Evolutionary conservation across 169 alveolate species (phyloP).

Genomic region (Cryptosporidium sp.): DNA sequence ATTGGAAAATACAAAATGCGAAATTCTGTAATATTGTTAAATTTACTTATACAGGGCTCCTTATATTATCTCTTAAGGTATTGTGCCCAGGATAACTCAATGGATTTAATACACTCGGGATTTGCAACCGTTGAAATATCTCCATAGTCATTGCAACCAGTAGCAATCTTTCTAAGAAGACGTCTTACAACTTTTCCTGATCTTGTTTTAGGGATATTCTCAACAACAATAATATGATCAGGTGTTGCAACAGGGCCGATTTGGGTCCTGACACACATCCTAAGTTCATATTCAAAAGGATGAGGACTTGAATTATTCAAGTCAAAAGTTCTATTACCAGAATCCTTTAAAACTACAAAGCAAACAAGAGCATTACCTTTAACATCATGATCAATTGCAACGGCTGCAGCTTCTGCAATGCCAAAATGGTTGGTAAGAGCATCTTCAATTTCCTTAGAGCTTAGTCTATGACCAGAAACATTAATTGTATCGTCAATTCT

Average conservation of each 20-base stretch:
- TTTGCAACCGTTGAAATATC: constrained; percentile 89
- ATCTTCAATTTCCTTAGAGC: constrained; percentile 94
- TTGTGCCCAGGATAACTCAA: constrained; percentile 75
- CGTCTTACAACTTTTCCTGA: constrained; percentile 94
- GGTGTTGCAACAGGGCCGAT: constrained; percentile 95
- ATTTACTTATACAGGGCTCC: not conserved
- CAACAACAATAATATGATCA: constrained; percentile 87
- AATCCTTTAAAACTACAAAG: constrained; percentile 87
- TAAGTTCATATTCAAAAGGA: constrained; percentile 64
- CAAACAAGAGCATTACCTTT: constrained; percentile 94
- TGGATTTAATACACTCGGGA: constrained; percentile 84
- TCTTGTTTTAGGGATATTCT: constrained; percentile 92
- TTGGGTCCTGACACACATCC: constrained; percentile 83
- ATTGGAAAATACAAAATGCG: not conserved
- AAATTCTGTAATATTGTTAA: not conserved
- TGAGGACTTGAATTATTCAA: constrained; percentile 29
- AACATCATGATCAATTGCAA: constrained; percentile 92
- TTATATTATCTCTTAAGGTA: constrained; percentile 10
- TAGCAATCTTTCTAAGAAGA: constrained; percentile 91
- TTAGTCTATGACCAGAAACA: constrained; percentile 93
- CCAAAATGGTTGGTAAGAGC: constrained; percentile 88
- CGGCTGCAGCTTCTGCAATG: constrained; percentile 93
- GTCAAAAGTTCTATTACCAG: not conserved
- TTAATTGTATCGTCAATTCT: constrained; percentile 96
- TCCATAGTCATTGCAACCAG: constrained; percentile 84